Percentiles rank a stretch among this genome's conserved stretches.
These are phyloP conservation scores for Fraxinus paxiana DNA, from an alignment of 305 asterid genomes.

Conservation along the genomic window DNA sequence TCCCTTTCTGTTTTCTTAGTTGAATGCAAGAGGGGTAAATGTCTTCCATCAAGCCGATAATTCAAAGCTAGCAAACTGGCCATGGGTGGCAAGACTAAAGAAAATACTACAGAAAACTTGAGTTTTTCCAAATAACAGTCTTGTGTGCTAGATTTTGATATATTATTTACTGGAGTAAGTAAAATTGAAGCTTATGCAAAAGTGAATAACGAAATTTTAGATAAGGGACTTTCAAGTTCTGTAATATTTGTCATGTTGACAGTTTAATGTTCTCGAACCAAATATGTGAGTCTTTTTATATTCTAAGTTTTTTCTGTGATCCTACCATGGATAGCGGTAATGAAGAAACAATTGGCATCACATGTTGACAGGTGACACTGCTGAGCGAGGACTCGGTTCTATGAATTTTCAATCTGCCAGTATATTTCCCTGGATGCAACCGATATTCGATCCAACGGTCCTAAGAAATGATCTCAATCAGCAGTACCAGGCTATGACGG, in stretches of 20 bases:
- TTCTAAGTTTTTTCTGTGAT: background rate
- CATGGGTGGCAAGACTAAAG: background rate
- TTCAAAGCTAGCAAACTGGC: background rate
- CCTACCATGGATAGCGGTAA: slow-evolving; percentile 49
- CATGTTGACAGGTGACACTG: slow-evolving; percentile 74
- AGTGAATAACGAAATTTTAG: background rate
- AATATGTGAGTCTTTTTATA: background rate
- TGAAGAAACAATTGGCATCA: slow-evolving; percentile 66
- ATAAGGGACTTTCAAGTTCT: background rate
- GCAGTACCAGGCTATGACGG: slow-evolving; percentile 76
- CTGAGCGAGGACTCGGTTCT: slow-evolving; percentile 68
- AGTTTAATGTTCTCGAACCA: background rate
- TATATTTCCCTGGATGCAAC: slow-evolving; percentile 82
- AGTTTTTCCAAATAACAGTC: background rate
- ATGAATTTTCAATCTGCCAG: slow-evolving; percentile 64
- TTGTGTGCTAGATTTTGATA: background rate
- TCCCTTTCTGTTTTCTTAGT: background rate
- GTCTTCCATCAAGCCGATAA: background rate
- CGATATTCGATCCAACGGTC: slow-evolving; percentile 61
- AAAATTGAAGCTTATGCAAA: background rate
- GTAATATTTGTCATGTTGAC: background rate
- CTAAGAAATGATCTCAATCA: slow-evolving; percentile 63
- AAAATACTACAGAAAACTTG: background rate
- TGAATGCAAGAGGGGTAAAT: background rate
- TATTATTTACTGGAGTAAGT: background rate